phyloP scores from a whole-genome alignment of 225 moss, liverwort and hornwort species.

The Bryoerythrophyllum caledonicum region DNA sequence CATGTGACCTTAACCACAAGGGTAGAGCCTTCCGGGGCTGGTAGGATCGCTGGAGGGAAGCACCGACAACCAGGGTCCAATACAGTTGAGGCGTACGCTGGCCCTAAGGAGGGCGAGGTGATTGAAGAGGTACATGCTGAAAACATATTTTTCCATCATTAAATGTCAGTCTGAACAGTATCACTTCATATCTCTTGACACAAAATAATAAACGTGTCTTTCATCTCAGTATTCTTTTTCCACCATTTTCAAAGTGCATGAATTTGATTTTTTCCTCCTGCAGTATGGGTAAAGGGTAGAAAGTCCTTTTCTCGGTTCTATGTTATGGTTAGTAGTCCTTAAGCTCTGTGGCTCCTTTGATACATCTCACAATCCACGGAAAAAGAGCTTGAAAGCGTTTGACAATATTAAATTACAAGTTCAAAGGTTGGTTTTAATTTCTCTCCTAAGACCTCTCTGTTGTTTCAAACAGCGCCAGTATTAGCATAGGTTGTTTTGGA shows the following conservation, averaged over 20 bases:
- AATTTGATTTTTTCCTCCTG: slow-evolving; percentile 3
- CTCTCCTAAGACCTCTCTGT: background rate
- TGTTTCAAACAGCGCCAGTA: background rate
- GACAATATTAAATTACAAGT: slow-evolving; percentile 46
- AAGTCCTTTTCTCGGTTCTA: background rate
- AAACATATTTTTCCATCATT: background rate
- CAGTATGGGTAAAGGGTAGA: background rate
- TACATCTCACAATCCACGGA: background rate
- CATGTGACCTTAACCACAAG: slow-evolving; percentile 17
- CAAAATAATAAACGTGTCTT: background rate
- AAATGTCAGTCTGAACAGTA: slow-evolving; percentile 1
- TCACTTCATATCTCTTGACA: background rate
- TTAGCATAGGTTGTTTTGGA: background rate
- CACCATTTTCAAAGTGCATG: background rate
- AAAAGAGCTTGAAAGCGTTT: background rate
- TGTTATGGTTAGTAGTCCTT: slow-evolving; percentile 1
- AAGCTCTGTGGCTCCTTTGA: background rate
- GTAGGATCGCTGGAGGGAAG: slow-evolving; percentile 34
- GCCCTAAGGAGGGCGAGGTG: slow-evolving; percentile 59
- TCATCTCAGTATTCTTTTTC: background rate
- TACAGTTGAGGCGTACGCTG: slow-evolving; percentile 32
- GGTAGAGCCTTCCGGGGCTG: slow-evolving; percentile 18
- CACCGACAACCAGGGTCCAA: slow-evolving; percentile 23
- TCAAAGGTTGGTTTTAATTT: slow-evolving; percentile 48
- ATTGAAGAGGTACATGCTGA: slow-evolving; percentile 41